Evolutionary conservation across 2,329 filamentous ascomycete species (phyloP).

Genomic region (Onygenales sp.): DNA sequence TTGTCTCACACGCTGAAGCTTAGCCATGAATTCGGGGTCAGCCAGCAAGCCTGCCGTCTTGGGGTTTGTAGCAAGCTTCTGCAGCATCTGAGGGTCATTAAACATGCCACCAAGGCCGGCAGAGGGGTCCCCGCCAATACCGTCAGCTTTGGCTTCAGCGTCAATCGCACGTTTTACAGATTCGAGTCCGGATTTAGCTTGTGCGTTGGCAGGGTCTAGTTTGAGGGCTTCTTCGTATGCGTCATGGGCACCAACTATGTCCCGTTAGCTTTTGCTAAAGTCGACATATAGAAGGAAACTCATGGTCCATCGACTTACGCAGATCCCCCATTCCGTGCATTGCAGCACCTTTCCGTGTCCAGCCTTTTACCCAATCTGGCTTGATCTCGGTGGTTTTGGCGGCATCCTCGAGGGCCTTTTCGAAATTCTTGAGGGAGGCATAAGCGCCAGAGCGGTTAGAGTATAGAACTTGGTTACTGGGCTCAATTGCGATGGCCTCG

Average conservation of each 20-base stretch:
- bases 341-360: slow-evolving; percentile 85
- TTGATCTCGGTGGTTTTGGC: slow-evolving; percentile 91
- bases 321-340: slow-evolving; percentile 82
- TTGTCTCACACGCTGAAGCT: slow-evolving; percentile 69
- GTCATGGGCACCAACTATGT: slow-evolving; percentile 65
- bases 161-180: slow-evolving; percentile 84
- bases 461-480: slow-evolving; percentile 90
- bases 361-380: slow-evolving; percentile 96
- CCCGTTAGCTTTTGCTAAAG: neutral
- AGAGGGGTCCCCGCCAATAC: slow-evolving; percentile 53
- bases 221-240: slow-evolving; percentile 94
- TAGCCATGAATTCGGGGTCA: slow-evolving; percentile 81
- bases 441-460: slow-evolving; percentile 87
- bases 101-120: slow-evolving; percentile 87
- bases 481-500: slow-evolving; percentile 80
- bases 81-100: slow-evolving; percentile 78
- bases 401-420: slow-evolving; percentile 77
- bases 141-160: slow-evolving; percentile 57
- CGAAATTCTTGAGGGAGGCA: slow-evolving; percentile 82
- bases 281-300: slow-evolving; percentile 12
- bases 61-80: slow-evolving; percentile 87
- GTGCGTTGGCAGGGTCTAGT: slow-evolving; percentile 81
- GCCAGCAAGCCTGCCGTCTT: slow-evolving; percentile 78
- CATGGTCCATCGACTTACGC: slow-evolving; percentile 30
- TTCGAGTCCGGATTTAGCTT: slow-evolving; percentile 79